Conservation (phyloP, 2,329 filamentous ascomycete genomes). For the Periconia digitata region DNA sequence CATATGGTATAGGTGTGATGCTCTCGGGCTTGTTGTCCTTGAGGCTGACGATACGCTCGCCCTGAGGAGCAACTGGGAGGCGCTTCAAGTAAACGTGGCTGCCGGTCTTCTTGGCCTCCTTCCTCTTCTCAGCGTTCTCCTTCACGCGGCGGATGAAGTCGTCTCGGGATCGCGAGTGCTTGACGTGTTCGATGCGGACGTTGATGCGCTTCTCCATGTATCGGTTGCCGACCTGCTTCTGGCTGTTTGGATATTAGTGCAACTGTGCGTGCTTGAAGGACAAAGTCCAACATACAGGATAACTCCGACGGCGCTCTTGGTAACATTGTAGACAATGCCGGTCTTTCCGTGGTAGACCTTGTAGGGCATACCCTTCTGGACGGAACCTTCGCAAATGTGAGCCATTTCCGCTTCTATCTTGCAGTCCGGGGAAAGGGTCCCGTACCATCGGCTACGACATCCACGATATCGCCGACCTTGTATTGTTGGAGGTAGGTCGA, state of each 20-base stretch:
- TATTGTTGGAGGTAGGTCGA: constrained; percentile 94
- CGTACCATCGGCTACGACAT: constrained; percentile 98
- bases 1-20: constrained; percentile 88
- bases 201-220: constrained; percentile 99
- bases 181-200: constrained; percentile 97
- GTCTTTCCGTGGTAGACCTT: constrained; percentile 99
- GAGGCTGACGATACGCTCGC: constrained; percentile 75
- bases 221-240: constrained; percentile 99
- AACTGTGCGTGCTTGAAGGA: not conserved
- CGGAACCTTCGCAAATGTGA: constrained; percentile 37
- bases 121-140: constrained; percentile 90
- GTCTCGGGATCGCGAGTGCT: constrained; percentile 90
- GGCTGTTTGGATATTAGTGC: constrained; percentile 40
- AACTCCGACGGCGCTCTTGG: constrained; percentile 95
- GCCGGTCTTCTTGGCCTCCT: constrained; percentile 88
- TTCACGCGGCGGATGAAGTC: constrained; percentile 97
- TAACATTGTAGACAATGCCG: constrained; percentile 97
- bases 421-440: constrained; percentile 49
- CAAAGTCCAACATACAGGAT: constrained; percentile 64
- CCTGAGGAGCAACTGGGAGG: constrained; percentile 76
- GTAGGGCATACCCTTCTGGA: constrained; percentile 76
- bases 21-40: constrained; percentile 88
- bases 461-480: constrained; percentile 98
- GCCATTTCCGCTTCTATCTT: constrained; percentile 10
- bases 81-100: constrained; percentile 91